Base-by-base conservation (phyloP, 495 filamentous ascomycete species). In the Lasiosphaeris hirsuta region DNA sequence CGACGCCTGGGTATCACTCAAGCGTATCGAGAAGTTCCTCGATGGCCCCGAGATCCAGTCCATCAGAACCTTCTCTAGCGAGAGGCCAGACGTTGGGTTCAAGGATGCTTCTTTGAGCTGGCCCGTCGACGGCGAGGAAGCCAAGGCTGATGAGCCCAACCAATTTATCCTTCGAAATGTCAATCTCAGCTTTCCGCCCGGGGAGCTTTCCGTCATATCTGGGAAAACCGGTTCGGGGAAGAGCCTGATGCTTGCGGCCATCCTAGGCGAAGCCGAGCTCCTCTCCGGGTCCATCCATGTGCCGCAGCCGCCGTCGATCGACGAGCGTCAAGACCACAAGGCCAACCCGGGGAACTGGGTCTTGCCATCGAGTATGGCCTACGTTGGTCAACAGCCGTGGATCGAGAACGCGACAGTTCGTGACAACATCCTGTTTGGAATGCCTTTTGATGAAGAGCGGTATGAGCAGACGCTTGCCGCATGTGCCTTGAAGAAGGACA, bases 1-100 rank as follows among this genome's bases (percentile, higher is more conserved):
- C 33, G 87, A 92, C 61, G 83, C 87, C 0, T 83, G 83, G 68
- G 79, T 90, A 3, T 87, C 84, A n/a, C 64, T 85, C 0, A 76
- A 81, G 23, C 82, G 89, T 18, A 88, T 93, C 36, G 81, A 90
- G 51, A 70, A 86, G 37, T 84, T 84, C 43, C 69, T 92, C 5
- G 84, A 78, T 13, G 89, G 89, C 1, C 76, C 83, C 33, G 69
- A 91, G 14, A 80, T 81, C 44, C 51, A 76, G 90, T 87, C 4
- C 86, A 92, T 30, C 23, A 90, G 61, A 77, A 87, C 13, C 76
- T 73, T n/a, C n/a, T n/a, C n/a, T 7, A 9, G 19, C 7, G 53
- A 55, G 8, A 10, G 30, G 13, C 13, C 41, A 9, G 33, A 45
- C 15, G 14, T 55, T 34, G 33, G 14, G 0, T 55, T 55, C n/a